Conservation (phyloP, 2,329 filamentous ascomycete genomes). For the Cladobotryum mycophilum region DNA sequence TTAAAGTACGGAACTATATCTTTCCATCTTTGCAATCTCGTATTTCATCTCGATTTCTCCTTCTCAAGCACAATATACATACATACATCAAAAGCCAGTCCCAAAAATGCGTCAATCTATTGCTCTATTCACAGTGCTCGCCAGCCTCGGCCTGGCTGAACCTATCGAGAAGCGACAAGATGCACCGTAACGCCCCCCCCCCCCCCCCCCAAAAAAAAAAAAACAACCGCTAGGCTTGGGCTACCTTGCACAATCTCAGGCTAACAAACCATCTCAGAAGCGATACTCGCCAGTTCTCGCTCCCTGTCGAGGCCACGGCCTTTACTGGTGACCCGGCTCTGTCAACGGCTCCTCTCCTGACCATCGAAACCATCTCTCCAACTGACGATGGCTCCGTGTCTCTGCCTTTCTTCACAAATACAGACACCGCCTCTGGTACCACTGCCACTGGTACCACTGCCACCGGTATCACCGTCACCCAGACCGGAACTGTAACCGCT, state of each 20-base stretch:
- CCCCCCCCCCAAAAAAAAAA: too few species aligned
- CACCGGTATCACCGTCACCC: background rate
- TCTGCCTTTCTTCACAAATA: slow-evolving; percentile 1
- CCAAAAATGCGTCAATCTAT: slow-evolving; percentile 5
- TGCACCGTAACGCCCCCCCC: background rate
- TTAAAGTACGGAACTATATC: too few species aligned
- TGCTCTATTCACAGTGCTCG: slow-evolving; percentile 10
- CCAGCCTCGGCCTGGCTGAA: slow-evolving; percentile 6
- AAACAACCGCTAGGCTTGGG: too few species aligned
- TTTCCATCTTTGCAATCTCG: too few species aligned
- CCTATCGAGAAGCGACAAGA: slow-evolving; percentile 2
- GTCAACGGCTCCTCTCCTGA: slow-evolving; percentile 1
- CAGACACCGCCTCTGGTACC: background rate
- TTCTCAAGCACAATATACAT: background rate
- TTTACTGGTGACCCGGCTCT: slow-evolving; percentile 1
- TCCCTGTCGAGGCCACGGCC: slow-evolving; percentile 6
- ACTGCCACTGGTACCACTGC: background rate
- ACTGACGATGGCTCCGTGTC: slow-evolving; percentile 1
- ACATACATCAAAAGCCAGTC: background rate
- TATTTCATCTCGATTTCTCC: background rate
- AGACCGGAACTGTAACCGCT: background rate
- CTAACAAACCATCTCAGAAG: background rate
- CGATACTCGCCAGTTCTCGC: slow-evolving; percentile 9
- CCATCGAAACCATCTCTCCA: background rate
- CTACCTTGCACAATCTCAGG: background rate